Conservation (phyloP, 148 eudicot species). For the Suaeda aralocaspica region DNA sequence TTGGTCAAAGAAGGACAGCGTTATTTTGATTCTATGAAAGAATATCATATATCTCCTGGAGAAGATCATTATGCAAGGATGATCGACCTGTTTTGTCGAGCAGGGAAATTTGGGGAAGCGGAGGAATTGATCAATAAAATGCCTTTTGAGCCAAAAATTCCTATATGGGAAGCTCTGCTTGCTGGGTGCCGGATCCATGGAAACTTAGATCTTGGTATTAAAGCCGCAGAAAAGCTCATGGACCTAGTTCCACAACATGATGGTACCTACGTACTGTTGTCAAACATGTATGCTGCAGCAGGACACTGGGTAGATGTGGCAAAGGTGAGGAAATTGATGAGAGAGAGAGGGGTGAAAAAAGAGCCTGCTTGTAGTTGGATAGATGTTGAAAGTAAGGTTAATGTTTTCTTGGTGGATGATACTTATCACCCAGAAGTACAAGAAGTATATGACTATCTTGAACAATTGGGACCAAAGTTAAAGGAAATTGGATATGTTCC, state of each 20-base stretch:
- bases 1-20: slow-evolving; percentile 45
- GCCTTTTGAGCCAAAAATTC: slow-evolving; percentile 49
- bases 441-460: slow-evolving; percentile 48
- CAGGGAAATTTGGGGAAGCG: slow-evolving; percentile 61
- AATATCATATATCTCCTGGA: slow-evolving; percentile 42
- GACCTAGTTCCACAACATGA: slow-evolving; percentile 46
- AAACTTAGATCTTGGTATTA: slow-evolving; percentile 50
- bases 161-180: slow-evolving; percentile 60
- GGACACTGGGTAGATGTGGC: slow-evolving; percentile 53
- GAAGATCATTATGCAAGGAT: slow-evolving; percentile 65
- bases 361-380: slow-evolving; percentile 80
- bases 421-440: slow-evolving; percentile 52
- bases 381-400: slow-evolving; percentile 51
- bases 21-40: slow-evolving; percentile 45
- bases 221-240: slow-evolving; percentile 48
- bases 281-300: slow-evolving; percentile 53
- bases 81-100: slow-evolving; percentile 52
- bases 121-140: slow-evolving; percentile 38
- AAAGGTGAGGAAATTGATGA: slow-evolving; percentile 48
- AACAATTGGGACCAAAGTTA: slow-evolving; percentile 41
- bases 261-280: slow-evolving; percentile 54
- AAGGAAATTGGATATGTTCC: slow-evolving; percentile 61
- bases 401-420: slow-evolving; percentile 61
- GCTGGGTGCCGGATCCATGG: slow-evolving; percentile 52
- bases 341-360: slow-evolving; percentile 63